phyloP scores from a whole-genome alignment of 106 monocot genomes.

The Allium fistulosum region DNA sequence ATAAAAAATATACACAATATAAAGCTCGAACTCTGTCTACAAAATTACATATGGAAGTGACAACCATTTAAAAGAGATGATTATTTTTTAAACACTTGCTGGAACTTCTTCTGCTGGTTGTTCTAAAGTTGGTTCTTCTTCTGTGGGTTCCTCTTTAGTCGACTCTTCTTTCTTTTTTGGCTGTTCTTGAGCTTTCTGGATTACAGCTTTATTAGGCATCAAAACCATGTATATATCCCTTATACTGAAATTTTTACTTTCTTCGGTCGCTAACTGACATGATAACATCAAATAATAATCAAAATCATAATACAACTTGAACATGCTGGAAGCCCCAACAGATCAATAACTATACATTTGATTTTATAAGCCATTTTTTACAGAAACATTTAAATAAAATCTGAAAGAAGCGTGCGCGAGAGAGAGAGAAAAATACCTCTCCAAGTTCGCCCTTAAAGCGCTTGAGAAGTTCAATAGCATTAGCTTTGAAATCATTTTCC shows the following conservation, averaged over 20 bases:
- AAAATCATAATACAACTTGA: too few species aligned
- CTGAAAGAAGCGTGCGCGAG: too few species aligned
- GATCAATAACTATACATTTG: too few species aligned
- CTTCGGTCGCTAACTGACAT: slow-evolving; percentile 56
- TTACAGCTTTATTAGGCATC: slow-evolving; percentile 64
- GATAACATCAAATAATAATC: not conserved
- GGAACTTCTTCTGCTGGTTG: slow-evolving; percentile 4
- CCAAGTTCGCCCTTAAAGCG: slow-evolving; percentile 82
- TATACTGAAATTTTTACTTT: slow-evolving; percentile 64
- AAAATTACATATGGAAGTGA: slow-evolving; percentile 2
- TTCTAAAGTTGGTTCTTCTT: slow-evolving; percentile 27
- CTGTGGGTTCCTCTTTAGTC: slow-evolving; percentile 12
- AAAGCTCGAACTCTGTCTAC: not conserved
- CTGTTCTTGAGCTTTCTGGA: slow-evolving; percentile 58
- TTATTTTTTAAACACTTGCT: not conserved
- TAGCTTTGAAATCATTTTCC: slow-evolving; percentile 72
- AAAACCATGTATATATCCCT: slow-evolving; percentile 67
- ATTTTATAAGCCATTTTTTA: too few species aligned
- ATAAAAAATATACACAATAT: not conserved
- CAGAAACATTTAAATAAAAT: too few species aligned
- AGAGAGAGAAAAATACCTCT: slow-evolving; percentile 31
- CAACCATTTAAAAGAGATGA: not conserved
- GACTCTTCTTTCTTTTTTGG: slow-evolving; percentile 40
- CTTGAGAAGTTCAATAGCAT: slow-evolving; percentile 79
- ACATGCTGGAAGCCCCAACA: too few species aligned